Evolutionary conservation across 768 basidiomycete genomes (phyloP).

Genomic region (Boletus pseudo-olivaceus): DNA sequence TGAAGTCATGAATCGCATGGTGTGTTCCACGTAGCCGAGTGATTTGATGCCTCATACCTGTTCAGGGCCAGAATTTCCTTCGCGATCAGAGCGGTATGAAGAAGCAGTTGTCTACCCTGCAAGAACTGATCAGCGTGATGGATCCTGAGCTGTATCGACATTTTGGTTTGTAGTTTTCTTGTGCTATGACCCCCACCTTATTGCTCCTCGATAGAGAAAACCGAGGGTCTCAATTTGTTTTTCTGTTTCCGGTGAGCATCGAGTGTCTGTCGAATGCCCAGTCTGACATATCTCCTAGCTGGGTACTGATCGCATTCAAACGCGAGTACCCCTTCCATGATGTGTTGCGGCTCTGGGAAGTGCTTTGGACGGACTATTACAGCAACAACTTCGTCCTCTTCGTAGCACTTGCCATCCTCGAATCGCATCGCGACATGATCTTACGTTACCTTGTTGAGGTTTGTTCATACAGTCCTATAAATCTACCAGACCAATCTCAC

Average conservation of each 20-base stretch:
- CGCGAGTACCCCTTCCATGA: slow-evolving; percentile 94
- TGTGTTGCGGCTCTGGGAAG: slow-evolving; percentile 90
- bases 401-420: slow-evolving; percentile 88
- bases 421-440: slow-evolving; percentile 94
- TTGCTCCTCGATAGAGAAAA: slow-evolving; percentile 57
- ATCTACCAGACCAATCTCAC: slow-evolving; percentile 1
- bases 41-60: slow-evolving; percentile 3
- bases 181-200: background rate
- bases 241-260: slow-evolving; percentile 91
- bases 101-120: slow-evolving; percentile 83
- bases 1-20: slow-evolving; percentile 94
- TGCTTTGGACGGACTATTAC: slow-evolving; percentile 90
- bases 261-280: background rate
- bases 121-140: slow-evolving; percentile 89
- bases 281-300: slow-evolving; percentile 41
- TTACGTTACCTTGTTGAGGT: slow-evolving; percentile 94
- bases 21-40: slow-evolving; percentile 33
- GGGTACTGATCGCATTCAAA: slow-evolving; percentile 93
- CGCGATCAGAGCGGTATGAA: slow-evolving; percentile 99
- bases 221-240: slow-evolving; percentile 89
- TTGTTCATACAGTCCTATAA: slow-evolving; percentile 17
- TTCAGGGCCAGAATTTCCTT: slow-evolving; percentile 89
- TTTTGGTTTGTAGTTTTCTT: slow-evolving; percentile 48
- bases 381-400: slow-evolving; percentile 88
- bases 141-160: slow-evolving; percentile 95